Conservation (phyloP, 768 basidiomycete genomes). For the Wakefieldia striispora region DNA sequence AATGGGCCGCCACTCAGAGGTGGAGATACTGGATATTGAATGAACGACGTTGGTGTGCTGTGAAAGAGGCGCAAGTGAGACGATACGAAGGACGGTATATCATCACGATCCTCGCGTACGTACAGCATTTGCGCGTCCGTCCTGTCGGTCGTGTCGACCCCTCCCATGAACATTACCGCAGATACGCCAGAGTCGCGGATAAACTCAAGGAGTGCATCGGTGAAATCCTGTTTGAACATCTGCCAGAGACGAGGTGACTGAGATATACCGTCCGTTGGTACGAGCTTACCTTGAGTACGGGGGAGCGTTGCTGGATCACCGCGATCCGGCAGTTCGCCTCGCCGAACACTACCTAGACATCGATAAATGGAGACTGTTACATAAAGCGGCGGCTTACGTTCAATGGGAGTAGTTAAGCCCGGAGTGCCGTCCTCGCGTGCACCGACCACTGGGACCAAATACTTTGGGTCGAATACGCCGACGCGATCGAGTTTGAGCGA, state of each 20-base stretch:
- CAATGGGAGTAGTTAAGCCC: slow-evolving; percentile 72
- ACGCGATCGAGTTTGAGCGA: slow-evolving; percentile 59
- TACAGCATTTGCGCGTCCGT: slow-evolving; percentile 79
- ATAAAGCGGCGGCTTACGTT: slow-evolving; percentile 50
- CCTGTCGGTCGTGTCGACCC: slow-evolving; percentile 71
- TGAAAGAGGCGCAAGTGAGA: slow-evolving; percentile 3
- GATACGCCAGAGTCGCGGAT: slow-evolving; percentile 47
- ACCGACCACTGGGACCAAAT: slow-evolving; percentile 70
- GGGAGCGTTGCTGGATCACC: slow-evolving; percentile 77
- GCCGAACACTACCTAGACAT: slow-evolving; percentile 56
- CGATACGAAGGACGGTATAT: not conserved
- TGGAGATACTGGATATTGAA: slow-evolving; percentile 45
- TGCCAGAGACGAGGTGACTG: slow-evolving; percentile 27
- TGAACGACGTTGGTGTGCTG: slow-evolving; percentile 67
- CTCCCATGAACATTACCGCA: slow-evolving; percentile 63
- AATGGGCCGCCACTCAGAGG: slow-evolving; percentile 45
- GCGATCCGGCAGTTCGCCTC: slow-evolving; percentile 46
- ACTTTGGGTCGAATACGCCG: slow-evolving; percentile 60
- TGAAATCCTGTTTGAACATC: slow-evolving; percentile 69
- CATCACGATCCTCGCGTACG: slow-evolving; percentile 22
- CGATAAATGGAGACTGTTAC: not conserved
- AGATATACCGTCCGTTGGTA: not conserved
- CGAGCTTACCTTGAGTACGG: slow-evolving; percentile 62
- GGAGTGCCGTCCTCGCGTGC: slow-evolving; percentile 58
- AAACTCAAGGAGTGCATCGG: slow-evolving; percentile 56